Percentiles rank a stretch among this genome's conserved stretches.
These are phyloP conservation scores for Floccularia luteovirens DNA, from an alignment of 768 basidiomycete species.

Conservation along the genomic window DNA sequence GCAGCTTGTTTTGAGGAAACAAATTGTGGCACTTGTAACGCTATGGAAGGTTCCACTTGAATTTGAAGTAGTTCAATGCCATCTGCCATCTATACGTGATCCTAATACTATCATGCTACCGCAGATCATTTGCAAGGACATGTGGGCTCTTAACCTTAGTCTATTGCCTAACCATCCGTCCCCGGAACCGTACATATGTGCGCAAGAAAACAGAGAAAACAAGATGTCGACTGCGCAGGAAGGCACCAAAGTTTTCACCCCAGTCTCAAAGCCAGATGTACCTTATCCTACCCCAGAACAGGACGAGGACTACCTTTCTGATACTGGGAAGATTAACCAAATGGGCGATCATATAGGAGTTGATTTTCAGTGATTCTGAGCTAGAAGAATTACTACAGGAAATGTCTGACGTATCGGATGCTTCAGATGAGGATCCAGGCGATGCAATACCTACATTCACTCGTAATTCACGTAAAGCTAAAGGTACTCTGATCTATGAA, in stretches of 20 bases:
- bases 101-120: constrained; percentile 2
- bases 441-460: constrained; percentile 9
- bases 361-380: constrained; percentile 32
- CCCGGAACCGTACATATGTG: constrained; percentile 48
- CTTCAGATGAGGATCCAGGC: constrained; percentile 22
- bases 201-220: constrained; percentile 21
- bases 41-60: constrained; percentile 72
- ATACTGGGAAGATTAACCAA: constrained; percentile 15
- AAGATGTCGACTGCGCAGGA: constrained; percentile 2
- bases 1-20: constrained; percentile 75
- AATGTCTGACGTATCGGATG: constrained; percentile 34
- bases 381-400: constrained; percentile 32
- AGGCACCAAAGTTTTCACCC: constrained; percentile 3
- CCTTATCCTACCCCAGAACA: not conserved
- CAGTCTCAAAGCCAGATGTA: constrained; percentile 1
- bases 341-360: constrained; percentile 8
- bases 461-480: constrained; percentile 10
- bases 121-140: constrained; percentile 67
- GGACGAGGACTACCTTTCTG: constrained; percentile 5
- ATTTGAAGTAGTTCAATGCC: constrained; percentile 54
- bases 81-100: constrained; percentile 3
- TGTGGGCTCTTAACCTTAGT: constrained; percentile 74
- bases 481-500: constrained; percentile 22
- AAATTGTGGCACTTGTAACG: constrained; percentile 50
- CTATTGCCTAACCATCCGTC: constrained; percentile 52